Base-by-base conservation (phyloP, 148 eudicot species). In the Pouteria glomerata region DNA sequence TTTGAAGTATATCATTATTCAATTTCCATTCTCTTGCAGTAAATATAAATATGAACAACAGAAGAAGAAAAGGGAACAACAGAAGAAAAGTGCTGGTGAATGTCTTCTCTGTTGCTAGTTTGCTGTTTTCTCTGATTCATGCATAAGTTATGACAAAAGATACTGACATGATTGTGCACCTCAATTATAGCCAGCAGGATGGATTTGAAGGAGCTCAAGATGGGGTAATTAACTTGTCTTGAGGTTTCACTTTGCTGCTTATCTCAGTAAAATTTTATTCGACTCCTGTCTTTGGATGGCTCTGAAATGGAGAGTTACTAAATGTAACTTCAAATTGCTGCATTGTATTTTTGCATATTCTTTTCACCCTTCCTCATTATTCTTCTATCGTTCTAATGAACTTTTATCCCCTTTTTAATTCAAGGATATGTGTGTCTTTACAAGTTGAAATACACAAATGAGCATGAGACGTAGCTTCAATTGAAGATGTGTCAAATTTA, bases 211-310 rank as follows among this genome's bases (percentile, higher is more conserved):
- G 98, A 94, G 80, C 91, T 94, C 56, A 94, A 91, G 83, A 90
- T 90, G 98, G 98, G 98, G 98, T 94, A 85, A 70, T 74, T 26
- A 39, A n/a, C n/a, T n/a, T n/a, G n/a, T n/a, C n/a, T n/a, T n/a
- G n/a, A n/a, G n/a, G n/a, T n/a, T n/a, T n/a, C n/a, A n/a, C n/a
- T n/a, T n/a, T n/a, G n/a, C n/a, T n/a, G n/a, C n/a, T n/a, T n/a
- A n/a, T n/a, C n/a, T 37, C 41, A 7, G 3, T 7, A 37, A 37
- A 37, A 37, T 37, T 37, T 37, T 37, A 37, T 37, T 37, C 7
- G 41, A 37, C 7, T 37, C 41, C 7, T 37, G 41, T 7, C 7
- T 37, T 7, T 37, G 3, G 41, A 7, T 37, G 41, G 41, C 41
- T 37, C 41, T 2, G 41, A 37, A 37, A 37, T 37, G 41, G 41